Conservation (phyloP, 2,329 filamentous ascomycete genomes). For the Pyrenochaeta sp. region DNA sequence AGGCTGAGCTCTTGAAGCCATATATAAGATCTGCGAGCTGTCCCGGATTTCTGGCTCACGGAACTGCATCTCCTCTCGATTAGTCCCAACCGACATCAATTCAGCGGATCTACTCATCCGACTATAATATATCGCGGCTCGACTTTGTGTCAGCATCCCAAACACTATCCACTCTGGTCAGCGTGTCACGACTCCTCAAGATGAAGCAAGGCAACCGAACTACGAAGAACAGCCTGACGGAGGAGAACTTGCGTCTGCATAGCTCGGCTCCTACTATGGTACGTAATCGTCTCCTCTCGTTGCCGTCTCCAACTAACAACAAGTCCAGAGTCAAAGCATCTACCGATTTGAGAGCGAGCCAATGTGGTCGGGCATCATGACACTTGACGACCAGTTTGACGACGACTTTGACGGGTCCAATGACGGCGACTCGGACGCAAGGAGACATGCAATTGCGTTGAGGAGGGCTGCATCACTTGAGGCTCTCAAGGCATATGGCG, state of each 20-base stretch:
- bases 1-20: slow-evolving; percentile 11
- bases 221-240: slow-evolving; percentile 24
- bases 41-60: background rate
- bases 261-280: slow-evolving; percentile 35
- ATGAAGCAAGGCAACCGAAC: background rate
- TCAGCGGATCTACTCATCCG: background rate
- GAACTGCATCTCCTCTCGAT: background rate
- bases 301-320: slow-evolving; percentile 10
- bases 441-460: slow-evolving; percentile 26
- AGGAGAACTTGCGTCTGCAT: slow-evolving; percentile 42
- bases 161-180: no score
- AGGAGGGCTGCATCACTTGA: slow-evolving; percentile 35
- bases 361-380: slow-evolving; percentile 16
- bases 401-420: slow-evolving; percentile 29
- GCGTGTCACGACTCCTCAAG: background rate
- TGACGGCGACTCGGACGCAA: slow-evolving; percentile 27
- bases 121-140: background rate
- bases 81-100: background rate
- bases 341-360: slow-evolving; percentile 20
- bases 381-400: slow-evolving; percentile 25
- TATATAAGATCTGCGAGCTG: slow-evolving; percentile 16
- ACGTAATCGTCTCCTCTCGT: slow-evolving; percentile 2
- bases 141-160: background rate
- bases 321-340: slow-evolving; percentile 9
- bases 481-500: slow-evolving; percentile 41